These are phyloP conservation scores for Fraxinus pennsylvanica DNA, from an alignment of 257 asterid species.

Conservation along the genomic window DNA sequence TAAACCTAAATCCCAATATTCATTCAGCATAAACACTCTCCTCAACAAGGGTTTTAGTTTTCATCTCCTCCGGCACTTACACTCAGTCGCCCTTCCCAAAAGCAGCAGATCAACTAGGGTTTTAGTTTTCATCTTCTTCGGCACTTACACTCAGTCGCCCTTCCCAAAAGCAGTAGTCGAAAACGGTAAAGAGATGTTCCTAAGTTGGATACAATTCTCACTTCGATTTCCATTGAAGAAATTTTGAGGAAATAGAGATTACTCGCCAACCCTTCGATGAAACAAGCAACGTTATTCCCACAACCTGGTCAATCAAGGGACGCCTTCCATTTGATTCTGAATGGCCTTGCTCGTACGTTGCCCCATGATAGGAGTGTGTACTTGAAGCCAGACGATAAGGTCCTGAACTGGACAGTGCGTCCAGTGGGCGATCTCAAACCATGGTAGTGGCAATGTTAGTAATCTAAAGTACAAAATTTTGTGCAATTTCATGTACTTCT, in stretches of 20 bases:
- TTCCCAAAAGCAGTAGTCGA: too few relatives aligned
- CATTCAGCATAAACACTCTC: too few relatives aligned
- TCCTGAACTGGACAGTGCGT: constrained; percentile 54
- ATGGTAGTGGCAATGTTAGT: too few relatives aligned
- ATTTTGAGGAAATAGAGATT: constrained; percentile 69
- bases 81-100: too few relatives aligned
- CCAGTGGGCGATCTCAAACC: constrained; percentile 38
- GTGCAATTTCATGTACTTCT: too few relatives aligned
- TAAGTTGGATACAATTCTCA: constrained; percentile 51
- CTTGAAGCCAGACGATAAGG: constrained; percentile 38
- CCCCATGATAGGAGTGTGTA: constrained; percentile 37
- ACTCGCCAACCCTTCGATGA: constrained; percentile 55
- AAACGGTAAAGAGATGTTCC: constrained; percentile 34
- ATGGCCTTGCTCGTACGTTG: constrained; percentile 62
- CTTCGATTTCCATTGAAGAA: constrained; percentile 46
- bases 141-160: too few relatives aligned
- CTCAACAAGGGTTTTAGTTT: too few relatives aligned
- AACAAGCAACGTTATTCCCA: constrained; percentile 58
- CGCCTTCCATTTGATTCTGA: constrained; percentile 75
- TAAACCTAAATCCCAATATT: too few relatives aligned
- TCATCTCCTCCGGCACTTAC: too few relatives aligned
- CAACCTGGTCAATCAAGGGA: constrained; percentile 71
- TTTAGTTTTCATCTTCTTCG: too few relatives aligned
- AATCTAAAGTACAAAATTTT: too few relatives aligned
- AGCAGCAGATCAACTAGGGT: too few relatives aligned